phyloP scores from a whole-genome alignment of 2,329 filamentous ascomycete species.

The Venturia asperata region DNA sequence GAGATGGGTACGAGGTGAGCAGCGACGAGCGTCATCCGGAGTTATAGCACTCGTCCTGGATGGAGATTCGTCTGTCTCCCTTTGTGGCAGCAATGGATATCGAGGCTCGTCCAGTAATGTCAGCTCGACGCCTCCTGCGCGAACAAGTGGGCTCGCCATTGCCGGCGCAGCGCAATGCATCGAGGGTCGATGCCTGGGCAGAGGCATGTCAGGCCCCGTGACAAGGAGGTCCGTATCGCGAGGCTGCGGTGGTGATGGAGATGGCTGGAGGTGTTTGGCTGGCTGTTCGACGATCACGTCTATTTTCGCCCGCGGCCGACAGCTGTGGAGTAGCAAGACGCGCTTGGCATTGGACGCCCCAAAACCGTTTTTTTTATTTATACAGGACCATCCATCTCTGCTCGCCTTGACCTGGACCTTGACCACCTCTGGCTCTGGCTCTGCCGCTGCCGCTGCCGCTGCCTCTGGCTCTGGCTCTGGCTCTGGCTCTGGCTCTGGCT shows the following conservation, averaged over 20 bases:
- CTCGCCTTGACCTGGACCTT: no score
- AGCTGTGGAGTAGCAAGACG: background rate
- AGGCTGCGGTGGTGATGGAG: constrained; percentile 8
- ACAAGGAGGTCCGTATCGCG: constrained; percentile 3
- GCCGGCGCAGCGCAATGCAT: background rate
- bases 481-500: no score
- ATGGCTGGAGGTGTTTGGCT: constrained; percentile 1
- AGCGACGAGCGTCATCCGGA: constrained; percentile 2
- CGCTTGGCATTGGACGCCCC: constrained; percentile 6
- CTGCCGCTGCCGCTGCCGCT: no score
- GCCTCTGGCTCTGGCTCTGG: background rate
- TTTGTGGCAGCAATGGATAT: background rate
- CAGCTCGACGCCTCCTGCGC: constrained; percentile 9
- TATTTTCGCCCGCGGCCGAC: constrained; percentile 3
- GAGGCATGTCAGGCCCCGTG: constrained; percentile 1
- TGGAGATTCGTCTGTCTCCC: no score
- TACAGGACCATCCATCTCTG: background rate
- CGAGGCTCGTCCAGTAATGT: background rate
- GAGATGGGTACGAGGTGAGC: background rate
- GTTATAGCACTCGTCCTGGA: background rate
- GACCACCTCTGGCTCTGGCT: no score
- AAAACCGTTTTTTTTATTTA: constrained; percentile 11
- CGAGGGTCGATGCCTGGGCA: background rate
- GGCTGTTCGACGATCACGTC: background rate
- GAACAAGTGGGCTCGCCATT: constrained; percentile 1